These are phyloP conservation scores for Coemansia asiatica DNA, from an alignment of 192 early-diverging fungal species.

Conservation along the genomic window DNA sequence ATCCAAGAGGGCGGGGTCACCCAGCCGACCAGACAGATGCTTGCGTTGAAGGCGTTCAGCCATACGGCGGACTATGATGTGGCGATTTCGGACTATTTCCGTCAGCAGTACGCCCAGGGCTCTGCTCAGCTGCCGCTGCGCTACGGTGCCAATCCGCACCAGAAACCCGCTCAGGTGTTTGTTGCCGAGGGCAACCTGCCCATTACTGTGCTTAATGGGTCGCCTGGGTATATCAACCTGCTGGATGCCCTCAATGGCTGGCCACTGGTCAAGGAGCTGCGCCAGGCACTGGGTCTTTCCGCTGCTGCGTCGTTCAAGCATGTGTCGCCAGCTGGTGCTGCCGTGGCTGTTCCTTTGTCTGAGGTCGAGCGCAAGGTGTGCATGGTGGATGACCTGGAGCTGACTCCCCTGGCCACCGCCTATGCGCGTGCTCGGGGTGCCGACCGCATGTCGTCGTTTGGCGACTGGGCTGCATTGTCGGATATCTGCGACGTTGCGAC, in stretches of 20 bases:
- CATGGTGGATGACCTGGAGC: slow-evolving; percentile 83
- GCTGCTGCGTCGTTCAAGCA: slow-evolving; percentile 99
- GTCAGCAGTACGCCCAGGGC: slow-evolving; percentile 82
- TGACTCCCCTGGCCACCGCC: slow-evolving; percentile 85
- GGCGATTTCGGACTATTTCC: slow-evolving; percentile 94
- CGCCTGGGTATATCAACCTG: slow-evolving; percentile 98
- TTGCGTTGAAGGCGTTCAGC: slow-evolving; percentile 95
- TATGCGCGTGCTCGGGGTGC: slow-evolving; percentile 98
- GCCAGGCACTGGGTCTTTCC: slow-evolving; percentile 77
- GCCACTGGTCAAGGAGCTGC: slow-evolving; percentile 97
- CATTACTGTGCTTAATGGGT: slow-evolving; percentile 86
- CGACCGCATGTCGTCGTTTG: slow-evolving; percentile 99
- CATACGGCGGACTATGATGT: slow-evolving; percentile 95
- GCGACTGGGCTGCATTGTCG: slow-evolving; percentile 96
- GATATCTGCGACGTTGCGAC: slow-evolving; percentile 87
- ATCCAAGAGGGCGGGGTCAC: slow-evolving; percentile 66
- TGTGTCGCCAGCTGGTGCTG: slow-evolving; percentile 96
- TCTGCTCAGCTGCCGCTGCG: slow-evolving; percentile 80
- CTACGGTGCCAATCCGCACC: slow-evolving; percentile 98
- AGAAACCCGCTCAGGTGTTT: slow-evolving; percentile 95
- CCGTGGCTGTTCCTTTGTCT: slow-evolving; percentile 79
- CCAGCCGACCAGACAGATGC: slow-evolving; percentile 68
- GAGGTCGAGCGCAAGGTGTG: slow-evolving; percentile 86
- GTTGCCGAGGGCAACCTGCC: slow-evolving; percentile 77
- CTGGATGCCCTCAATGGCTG: slow-evolving; percentile 96